These are phyloP conservation scores for Ganoderma sinense DNA, from an alignment of 1,284 basidiomycete genomes.

Conservation along the genomic window DNA sequence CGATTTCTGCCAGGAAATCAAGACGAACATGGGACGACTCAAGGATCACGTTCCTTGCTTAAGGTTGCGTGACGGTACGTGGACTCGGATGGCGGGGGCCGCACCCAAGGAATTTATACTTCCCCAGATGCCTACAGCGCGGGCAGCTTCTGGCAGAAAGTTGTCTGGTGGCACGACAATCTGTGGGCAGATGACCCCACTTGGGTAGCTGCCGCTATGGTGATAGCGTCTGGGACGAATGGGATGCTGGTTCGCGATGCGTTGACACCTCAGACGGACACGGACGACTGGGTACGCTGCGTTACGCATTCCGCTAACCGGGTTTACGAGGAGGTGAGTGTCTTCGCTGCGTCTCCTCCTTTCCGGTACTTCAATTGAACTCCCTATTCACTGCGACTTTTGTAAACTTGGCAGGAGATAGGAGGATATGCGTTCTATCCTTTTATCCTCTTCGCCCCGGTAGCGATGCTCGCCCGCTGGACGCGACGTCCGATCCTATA, in stretches of 20 bases:
- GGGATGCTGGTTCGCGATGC: background rate
- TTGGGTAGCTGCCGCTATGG: background rate
- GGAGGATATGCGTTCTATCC: background rate
- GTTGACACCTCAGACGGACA: background rate
- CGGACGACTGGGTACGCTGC: conserved; percentile 12
- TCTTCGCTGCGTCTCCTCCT: background rate
- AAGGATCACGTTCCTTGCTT: background rate
- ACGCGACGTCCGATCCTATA: conserved; percentile 2
- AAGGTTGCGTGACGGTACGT: background rate
- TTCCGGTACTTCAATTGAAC: background rate
- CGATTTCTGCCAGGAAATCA: background rate
- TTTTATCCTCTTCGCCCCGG: conserved; percentile 2
- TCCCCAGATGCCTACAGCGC: conserved; percentile 1
- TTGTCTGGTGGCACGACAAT: conserved; percentile 19
- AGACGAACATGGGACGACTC: background rate
- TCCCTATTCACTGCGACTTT: background rate
- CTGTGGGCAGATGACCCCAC: conserved; percentile 10
- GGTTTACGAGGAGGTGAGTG: conserved; percentile 3
- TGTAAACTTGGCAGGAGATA: background rate
- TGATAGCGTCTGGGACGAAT: background rate
- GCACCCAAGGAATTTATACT: background rate
- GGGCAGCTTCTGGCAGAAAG: conserved; percentile 3
- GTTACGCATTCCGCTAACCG: conserved; percentile 16
- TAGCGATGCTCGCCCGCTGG: conserved; percentile 16
- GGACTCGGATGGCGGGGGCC: no score